phyloP scores from a whole-genome alignment of 345 rosid genomes.

The Eucalyptus paniculata region DNA sequence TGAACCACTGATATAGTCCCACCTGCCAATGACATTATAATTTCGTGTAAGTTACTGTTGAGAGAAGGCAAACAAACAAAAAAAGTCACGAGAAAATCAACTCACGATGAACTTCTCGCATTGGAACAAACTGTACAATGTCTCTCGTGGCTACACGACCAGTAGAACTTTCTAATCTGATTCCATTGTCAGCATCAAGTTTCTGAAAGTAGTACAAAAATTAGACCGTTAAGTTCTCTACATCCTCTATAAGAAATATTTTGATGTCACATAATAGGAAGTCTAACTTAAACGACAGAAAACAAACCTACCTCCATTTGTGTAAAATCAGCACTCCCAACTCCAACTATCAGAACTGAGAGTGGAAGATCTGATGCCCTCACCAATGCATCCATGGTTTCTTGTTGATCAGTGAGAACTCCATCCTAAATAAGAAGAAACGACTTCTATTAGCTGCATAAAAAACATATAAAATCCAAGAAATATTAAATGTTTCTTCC shows the following conservation, averaged over 20 bases:
- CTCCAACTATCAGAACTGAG: slow-evolving; percentile 80
- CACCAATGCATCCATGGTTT: slow-evolving; percentile 69
- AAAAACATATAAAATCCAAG: background rate
- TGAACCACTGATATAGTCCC: slow-evolving; percentile 63
- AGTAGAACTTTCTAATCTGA: slow-evolving; percentile 58
- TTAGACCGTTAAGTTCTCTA: background rate
- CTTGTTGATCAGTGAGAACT: slow-evolving; percentile 67
- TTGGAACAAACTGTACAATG: slow-evolving; percentile 79
- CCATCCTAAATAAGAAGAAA: slow-evolving; percentile 48
- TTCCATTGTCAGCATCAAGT: slow-evolving; percentile 80
- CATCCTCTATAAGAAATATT: background rate
- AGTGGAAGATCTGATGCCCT: slow-evolving; percentile 90
- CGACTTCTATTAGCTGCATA: background rate
- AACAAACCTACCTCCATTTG: slow-evolving; percentile 71
- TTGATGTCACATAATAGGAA: too few species aligned
- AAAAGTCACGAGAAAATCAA: background rate
- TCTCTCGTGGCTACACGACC: slow-evolving; percentile 78
- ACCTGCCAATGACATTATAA: slow-evolving; percentile 11
- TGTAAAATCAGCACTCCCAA: slow-evolving; percentile 66
- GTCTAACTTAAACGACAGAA: background rate
- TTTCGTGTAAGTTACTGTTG: background rate
- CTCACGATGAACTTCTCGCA: slow-evolving; percentile 73
- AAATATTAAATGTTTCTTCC: background rate
- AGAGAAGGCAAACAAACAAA: background rate
- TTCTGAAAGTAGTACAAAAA: slow-evolving; percentile 15